Evolutionary conservation across 306 rosid species (phyloP).

Genomic region (Malus fusca): DNA sequence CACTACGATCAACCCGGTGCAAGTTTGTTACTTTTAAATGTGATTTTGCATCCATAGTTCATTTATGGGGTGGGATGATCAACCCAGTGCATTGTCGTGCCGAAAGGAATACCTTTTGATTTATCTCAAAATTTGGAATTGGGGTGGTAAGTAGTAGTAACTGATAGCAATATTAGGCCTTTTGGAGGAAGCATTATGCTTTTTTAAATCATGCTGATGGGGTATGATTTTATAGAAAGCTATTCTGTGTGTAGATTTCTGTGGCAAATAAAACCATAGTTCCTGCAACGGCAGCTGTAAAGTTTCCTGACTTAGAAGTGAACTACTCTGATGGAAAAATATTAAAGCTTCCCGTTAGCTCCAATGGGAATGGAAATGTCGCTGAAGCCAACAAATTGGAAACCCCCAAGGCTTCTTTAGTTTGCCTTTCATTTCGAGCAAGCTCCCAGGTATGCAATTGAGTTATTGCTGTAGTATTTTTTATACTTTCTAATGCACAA

Average conservation of each 20-base stretch:
- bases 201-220: neutral
- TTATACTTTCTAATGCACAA: neutral
- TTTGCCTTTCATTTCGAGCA: slow-evolving; percentile 81
- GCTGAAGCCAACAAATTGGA: slow-evolving; percentile 26
- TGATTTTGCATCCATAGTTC: neutral
- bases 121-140: neutral
- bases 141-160: neutral
- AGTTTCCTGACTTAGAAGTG: slow-evolving; percentile 77
- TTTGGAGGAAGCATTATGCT: neutral
- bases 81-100: neutral
- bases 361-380: slow-evolving; percentile 23
- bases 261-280: slow-evolving; percentile 61
- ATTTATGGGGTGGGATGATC: neutral
- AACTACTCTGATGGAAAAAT: slow-evolving; percentile 42
- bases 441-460: slow-evolving; percentile 53
- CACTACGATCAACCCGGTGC: neutral
- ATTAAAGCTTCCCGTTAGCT: slow-evolving; percentile 58
- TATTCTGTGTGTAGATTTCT: slow-evolving; percentile 41
- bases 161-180: neutral
- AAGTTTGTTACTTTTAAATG: neutral
- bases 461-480: neutral
- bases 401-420: slow-evolving; percentile 54
- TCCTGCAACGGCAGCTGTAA: slow-evolving; percentile 59
- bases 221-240: neutral
- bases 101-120: neutral